These are phyloP conservation scores for Cytidiella melzeri DNA, from an alignment of 768 basidiomycete genomes.

Conservation along the genomic window DNA sequence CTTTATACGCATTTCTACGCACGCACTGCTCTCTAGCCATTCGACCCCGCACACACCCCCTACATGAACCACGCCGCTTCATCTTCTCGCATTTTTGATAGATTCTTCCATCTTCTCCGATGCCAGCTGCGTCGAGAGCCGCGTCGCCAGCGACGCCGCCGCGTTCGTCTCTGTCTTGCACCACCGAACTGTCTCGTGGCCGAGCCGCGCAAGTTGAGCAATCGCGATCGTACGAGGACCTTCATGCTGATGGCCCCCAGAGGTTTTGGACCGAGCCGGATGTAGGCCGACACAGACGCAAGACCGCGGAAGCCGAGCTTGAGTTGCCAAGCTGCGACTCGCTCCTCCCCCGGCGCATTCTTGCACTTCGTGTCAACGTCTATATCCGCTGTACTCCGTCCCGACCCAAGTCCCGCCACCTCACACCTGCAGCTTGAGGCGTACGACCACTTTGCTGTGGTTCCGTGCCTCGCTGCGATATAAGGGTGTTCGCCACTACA, in stretches of 20 bases:
- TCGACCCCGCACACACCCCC: conserved; percentile 7
- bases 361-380: conserved; percentile 34
- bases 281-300: conserved; percentile 39
- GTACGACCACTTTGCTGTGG: conserved; percentile 80
- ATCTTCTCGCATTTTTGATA: not conserved
- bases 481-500: conserved; percentile 54
- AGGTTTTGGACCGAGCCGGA: conserved; percentile 20
- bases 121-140: conserved; percentile 11
- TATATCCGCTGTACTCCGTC: conserved; percentile 23
- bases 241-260: conserved; percentile 9
- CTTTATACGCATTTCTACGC: conserved; percentile 17
- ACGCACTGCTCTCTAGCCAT: conserved; percentile 8
- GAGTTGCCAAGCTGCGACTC: conserved; percentile 53
- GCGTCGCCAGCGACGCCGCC: conserved; percentile 21
- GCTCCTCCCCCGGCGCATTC: conserved; percentile 42
- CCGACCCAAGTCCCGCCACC: conserved; percentile 47
- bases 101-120: conserved; percentile 3
- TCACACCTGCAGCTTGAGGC: conserved; percentile 38
- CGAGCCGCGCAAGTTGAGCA: conserved; percentile 40
- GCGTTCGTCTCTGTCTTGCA: conserved; percentile 14
- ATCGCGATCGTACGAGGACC: conserved; percentile 1
- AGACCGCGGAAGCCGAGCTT: conserved; percentile 52
- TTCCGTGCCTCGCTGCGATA: conserved; percentile 57
- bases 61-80: conserved; percentile 8
- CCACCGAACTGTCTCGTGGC: conserved; percentile 41